A percentile compares a stretch with the other conserved stretches of the same genome.
Conservation (phyloP, 208 protist species). For the Angomonas ambiguus region DNA sequence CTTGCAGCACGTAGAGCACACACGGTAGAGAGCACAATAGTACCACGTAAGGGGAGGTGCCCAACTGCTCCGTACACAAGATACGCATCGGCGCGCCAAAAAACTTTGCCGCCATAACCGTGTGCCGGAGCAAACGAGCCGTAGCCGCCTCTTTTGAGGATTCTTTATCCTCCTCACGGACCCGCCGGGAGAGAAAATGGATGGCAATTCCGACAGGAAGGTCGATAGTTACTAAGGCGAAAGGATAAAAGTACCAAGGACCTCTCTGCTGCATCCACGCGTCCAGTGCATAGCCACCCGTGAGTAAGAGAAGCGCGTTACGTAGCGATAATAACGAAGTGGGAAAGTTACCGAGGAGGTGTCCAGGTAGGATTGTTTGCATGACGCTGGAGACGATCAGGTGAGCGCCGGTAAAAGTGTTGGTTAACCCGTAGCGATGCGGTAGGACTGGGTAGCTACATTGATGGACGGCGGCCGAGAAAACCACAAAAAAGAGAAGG, state of each 20-base stretch:
- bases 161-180: neutral
- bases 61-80: neutral
- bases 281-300: neutral
- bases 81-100: constrained; percentile 15
- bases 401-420: constrained; percentile 4
- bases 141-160: neutral
- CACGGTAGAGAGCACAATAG: neutral
- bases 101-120: constrained; percentile 9
- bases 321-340: neutral
- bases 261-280: neutral
- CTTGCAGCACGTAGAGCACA: neutral
- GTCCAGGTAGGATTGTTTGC: neutral
- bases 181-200: neutral
- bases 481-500: neutral
- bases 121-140: constrained; percentile 4
- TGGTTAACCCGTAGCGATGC: neutral
- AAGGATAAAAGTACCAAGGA: neutral
- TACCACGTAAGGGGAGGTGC: neutral
- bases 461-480: constrained; percentile 3
- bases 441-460: constrained; percentile 13
- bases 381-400: neutral
- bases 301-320: neutral
- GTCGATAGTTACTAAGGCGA: neutral
- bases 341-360: neutral
- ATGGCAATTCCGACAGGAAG: neutral